Conservation (phyloP, 176 grass and related monocot species). For the Oryza glumipatula region DNA sequence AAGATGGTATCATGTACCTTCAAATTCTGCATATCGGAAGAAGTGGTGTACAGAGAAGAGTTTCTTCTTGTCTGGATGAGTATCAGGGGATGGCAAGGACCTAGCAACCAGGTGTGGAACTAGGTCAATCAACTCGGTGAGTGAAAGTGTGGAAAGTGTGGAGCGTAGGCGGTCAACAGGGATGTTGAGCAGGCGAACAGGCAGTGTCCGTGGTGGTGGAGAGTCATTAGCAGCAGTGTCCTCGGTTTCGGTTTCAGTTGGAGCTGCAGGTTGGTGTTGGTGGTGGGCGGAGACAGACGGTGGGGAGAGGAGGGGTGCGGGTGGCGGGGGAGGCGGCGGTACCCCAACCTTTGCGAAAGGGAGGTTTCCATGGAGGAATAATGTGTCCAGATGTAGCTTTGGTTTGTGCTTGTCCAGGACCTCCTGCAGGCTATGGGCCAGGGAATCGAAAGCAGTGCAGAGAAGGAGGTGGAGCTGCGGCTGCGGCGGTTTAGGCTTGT, state of each 20-base stretch:
- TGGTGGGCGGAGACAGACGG: constrained; percentile 28
- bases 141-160: constrained; percentile 69
- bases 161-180: constrained; percentile 90
- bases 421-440: constrained; percentile 62
- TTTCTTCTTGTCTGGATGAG: constrained; percentile 95
- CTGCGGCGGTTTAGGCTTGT: not conserved
- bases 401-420: constrained; percentile 24
- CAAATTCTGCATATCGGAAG: constrained; percentile 82
- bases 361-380: constrained; percentile 5
- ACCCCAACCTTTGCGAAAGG: constrained; percentile 58
- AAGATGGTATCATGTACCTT: constrained; percentile 54
- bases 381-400: too few species aligned
- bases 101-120: constrained; percentile 49
- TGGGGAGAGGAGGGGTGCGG: too few species aligned
- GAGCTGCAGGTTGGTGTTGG: not conserved
- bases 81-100: constrained; percentile 45
- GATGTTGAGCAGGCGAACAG: constrained; percentile 69
- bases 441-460: constrained; percentile 72
- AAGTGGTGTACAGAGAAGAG: constrained; percentile 97
- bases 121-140: constrained; percentile 66
- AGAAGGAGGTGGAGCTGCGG: constrained; percentile 69
- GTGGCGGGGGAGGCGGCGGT: too few species aligned
- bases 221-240: too few species aligned
- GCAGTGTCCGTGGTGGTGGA: constrained; percentile 48
- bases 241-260: not conserved